Conservation (phyloP, 2,329 filamentous ascomycete genomes). For the Aspergillus ibericus region DNA sequence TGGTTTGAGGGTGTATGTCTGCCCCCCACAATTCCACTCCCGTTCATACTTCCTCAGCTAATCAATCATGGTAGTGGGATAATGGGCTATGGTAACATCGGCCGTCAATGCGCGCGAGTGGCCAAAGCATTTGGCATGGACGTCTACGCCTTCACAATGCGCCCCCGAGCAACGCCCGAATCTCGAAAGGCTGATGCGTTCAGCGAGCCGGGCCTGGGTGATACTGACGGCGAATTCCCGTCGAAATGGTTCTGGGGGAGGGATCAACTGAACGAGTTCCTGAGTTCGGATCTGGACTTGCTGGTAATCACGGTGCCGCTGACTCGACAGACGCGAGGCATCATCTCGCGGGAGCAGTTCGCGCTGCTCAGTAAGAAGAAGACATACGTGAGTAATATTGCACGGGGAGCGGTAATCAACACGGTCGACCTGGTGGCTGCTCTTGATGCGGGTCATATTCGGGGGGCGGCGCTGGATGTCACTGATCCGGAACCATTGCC, state of each 20-base stretch:
- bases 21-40: no score
- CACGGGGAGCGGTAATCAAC: neutral
- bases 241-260: neutral
- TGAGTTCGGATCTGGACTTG: conserved; percentile 3
- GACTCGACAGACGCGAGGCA: neutral
- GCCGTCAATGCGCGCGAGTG: neutral
- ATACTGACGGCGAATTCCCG: neutral
- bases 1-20: neutral
- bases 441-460: neutral
- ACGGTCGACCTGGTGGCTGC: neutral
- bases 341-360: conserved; percentile 5
- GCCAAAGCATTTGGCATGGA: conserved; percentile 5
- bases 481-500: conserved; percentile 1
- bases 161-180: neutral
- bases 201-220: neutral
- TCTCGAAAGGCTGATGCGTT: neutral
- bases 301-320: conserved; percentile 3
- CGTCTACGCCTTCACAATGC: neutral
- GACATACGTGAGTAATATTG: conserved; percentile 1
- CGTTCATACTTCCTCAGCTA: neutral
- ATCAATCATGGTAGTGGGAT: neutral
- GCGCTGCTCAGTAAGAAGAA: conserved; percentile 2
- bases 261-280: conserved; percentile 3
- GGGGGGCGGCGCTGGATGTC: conserved; percentile 2
- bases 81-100: conserved; percentile 5